Evolutionary conservation across 768 basidiomycete species (phyloP).

Genomic region (Russula vinacea): DNA sequence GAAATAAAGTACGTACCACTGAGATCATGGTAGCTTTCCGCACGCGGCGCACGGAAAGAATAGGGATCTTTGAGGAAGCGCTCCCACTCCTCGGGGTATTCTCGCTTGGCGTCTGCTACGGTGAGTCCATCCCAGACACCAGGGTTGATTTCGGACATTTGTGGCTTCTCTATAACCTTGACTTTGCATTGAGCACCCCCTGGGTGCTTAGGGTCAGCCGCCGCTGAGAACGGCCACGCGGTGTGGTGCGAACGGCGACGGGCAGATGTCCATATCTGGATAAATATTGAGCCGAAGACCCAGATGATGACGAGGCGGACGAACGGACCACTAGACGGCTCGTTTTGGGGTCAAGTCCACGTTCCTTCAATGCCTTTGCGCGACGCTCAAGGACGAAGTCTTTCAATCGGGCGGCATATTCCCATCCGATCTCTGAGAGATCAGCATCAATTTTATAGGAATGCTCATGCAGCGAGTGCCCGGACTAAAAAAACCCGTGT

Average conservation of each 20-base stretch:
- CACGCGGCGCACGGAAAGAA: slow-evolving; percentile 83
- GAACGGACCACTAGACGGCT: slow-evolving; percentile 63
- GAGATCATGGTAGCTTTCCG: slow-evolving; percentile 97
- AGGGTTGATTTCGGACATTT: slow-evolving; percentile 98
- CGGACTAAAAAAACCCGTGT: slow-evolving; percentile 57
- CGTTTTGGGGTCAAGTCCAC: slow-evolving; percentile 58
- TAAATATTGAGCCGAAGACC: slow-evolving; percentile 1
- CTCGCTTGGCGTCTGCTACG: slow-evolving; percentile 82
- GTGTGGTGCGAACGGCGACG: slow-evolving; percentile 91
- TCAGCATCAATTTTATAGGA: slow-evolving; percentile 99
- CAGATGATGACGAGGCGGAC: neutral
- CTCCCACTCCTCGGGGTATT: slow-evolving; percentile 93
- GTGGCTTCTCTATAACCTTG: slow-evolving; percentile 90
- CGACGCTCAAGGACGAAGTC: slow-evolving; percentile 87
- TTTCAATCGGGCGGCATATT: slow-evolving; percentile 85
- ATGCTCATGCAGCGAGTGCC: slow-evolving; percentile 97
- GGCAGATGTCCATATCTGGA: slow-evolving; percentile 95
- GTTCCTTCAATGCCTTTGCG: slow-evolving; percentile 68
- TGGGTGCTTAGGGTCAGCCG: slow-evolving; percentile 31
- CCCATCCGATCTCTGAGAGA: slow-evolving; percentile 91
- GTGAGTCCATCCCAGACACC: slow-evolving; percentile 96
- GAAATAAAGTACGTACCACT: slow-evolving; percentile 50
- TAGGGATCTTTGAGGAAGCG: slow-evolving; percentile 92
- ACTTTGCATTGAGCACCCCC: slow-evolving; percentile 44
- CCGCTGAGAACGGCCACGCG: slow-evolving; percentile 83